Evolutionary conservation across 495 filamentous ascomycete species (phyloP), one percentile per base, ranked within the genome.

Genomic region (Amphirosellinia nigrospora): DNA sequence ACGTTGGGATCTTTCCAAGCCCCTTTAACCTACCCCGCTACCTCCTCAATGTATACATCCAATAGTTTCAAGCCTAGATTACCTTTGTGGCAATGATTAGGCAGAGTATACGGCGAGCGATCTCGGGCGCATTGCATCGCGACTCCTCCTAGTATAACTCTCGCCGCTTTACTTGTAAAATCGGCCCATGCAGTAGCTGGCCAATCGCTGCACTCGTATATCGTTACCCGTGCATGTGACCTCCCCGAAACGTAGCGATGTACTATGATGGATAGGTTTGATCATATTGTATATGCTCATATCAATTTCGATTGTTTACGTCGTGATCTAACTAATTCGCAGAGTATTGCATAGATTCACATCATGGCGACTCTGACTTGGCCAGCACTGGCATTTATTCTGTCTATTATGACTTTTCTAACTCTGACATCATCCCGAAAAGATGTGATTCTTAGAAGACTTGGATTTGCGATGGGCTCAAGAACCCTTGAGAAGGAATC

Each of bases 361-460:
- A 71, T 11, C 23, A 75, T 72, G 72, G 36, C 64, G 6, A 36
- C 39, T 28, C 32, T 52, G 38, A 13, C 70, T 34, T 78, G 75
- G 73, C 59, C 71, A 23, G 72, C 63, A 34, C 69, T 74, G 1
- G 75, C 66, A 8, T 23, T 76, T 28, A 30, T 60, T 55, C 13
- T 78, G 32, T 73, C 72, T 45, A 56, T 74, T 19, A 26, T 81
- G 52, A 74, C 69, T 13, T 78, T 75, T 45, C 52, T 83, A 0
- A 34, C 71, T 9, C 59, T 79, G 1, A 76, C 32, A 30, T 71
- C 71, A 45, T 50, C 61, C 0, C 78, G 76, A 69, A 77, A 73
- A 30, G 61, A 76, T 60, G 64, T 72, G 50, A 60, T 80, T 9
- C 46, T 69, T n/a, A 56, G 65, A 28, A 66, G 62, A 21, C 48